A percentile compares a stretch with the other conserved stretches of the same genome.
Evolutionary conservation across 1,284 basidiomycete genomes (phyloP).

Genomic region (Golubevia pallescens): DNA sequence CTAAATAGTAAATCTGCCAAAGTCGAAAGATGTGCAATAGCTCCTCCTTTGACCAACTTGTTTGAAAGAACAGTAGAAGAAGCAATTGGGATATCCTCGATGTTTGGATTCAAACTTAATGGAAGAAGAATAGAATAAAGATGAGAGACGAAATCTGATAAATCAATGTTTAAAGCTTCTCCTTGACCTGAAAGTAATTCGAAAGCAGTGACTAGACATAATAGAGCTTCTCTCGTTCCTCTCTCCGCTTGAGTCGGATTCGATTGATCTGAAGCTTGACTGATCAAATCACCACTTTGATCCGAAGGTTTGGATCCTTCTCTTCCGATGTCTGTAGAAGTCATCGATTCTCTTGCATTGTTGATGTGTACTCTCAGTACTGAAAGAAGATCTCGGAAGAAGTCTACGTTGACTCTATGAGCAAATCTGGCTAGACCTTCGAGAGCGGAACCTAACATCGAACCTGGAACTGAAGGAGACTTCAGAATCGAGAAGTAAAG

Average conservation of each 20-base stretch:
- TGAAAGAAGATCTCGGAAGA: slow-evolving; percentile 91
- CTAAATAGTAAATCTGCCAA: slow-evolving; percentile 78
- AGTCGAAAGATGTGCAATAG: slow-evolving; percentile 19
- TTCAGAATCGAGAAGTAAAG: slow-evolving; percentile 97
- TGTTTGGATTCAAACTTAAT: slow-evolving; percentile 66
- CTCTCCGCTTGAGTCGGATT: slow-evolving; percentile 25
- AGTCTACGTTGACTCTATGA: slow-evolving; percentile 97
- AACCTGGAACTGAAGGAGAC: slow-evolving; percentile 75
- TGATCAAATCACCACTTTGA: slow-evolving; percentile 19
- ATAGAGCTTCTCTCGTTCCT: slow-evolving; percentile 73
- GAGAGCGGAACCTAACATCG: slow-evolving; percentile 84
- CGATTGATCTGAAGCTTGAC: slow-evolving; percentile 28
- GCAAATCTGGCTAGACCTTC: slow-evolving; percentile 91
- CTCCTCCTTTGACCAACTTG: slow-evolving; percentile 1
- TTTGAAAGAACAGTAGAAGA: not conserved
- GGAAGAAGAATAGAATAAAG: slow-evolving; percentile 73
- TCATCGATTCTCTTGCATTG: slow-evolving; percentile 57
- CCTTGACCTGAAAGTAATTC: slow-evolving; percentile 96
- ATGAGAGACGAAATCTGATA: slow-evolving; percentile 82
- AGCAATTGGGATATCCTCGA: slow-evolving; percentile 65
- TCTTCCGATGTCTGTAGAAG: slow-evolving; percentile 60
- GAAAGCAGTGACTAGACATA: slow-evolving; percentile 92
- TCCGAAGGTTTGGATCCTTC: slow-evolving; percentile 47
- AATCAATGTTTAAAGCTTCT: slow-evolving; percentile 94
- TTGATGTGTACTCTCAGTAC: slow-evolving; percentile 81